These are phyloP conservation scores for Tothia fuscella DNA, from an alignment of 2,329 filamentous ascomycete species.

Conservation along the genomic window DNA sequence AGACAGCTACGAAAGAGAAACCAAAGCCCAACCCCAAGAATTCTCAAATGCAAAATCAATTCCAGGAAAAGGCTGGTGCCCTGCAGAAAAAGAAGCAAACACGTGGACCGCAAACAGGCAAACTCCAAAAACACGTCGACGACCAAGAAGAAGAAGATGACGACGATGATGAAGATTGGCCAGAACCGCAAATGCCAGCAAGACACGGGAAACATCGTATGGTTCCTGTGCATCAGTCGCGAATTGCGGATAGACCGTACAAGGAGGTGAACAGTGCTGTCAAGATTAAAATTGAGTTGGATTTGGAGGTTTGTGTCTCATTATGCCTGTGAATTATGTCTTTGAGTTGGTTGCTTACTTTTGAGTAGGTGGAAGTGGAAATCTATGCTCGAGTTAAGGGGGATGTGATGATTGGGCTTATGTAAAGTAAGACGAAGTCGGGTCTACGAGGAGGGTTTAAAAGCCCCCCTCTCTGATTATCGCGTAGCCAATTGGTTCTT, in stretches of 20 bases:
- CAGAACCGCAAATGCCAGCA: conserved; percentile 22
- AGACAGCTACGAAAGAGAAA: no score
- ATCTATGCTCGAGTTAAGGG: conserved; percentile 22
- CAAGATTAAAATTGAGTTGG: conserved; percentile 29
- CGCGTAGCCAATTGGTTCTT: no score
- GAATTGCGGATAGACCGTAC: conserved; percentile 27
- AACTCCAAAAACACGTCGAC: no score
- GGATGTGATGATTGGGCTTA: conserved; percentile 21
- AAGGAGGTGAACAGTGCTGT: conserved; percentile 26
- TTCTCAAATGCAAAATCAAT: no score
- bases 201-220: conserved; percentile 14
- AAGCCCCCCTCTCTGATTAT: no score
- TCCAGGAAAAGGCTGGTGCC: no score
- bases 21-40: no score
- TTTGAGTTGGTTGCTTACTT: not conserved
- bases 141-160: conserved; percentile 13
- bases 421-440: no score
- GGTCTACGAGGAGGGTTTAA: no score
- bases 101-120: no score
- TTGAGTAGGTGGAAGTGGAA: conserved; percentile 15
- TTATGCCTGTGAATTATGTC: not conserved
- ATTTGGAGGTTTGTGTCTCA: conserved; percentile 4
- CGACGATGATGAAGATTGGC: conserved; percentile 27
- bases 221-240: conserved; percentile 24
- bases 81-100: no score